Percentiles rank a stretch among this genome's conserved stretches.
Conservation (phyloP, 768 basidiomycete genomes). For the Rhodotorula babjevae region DNA sequence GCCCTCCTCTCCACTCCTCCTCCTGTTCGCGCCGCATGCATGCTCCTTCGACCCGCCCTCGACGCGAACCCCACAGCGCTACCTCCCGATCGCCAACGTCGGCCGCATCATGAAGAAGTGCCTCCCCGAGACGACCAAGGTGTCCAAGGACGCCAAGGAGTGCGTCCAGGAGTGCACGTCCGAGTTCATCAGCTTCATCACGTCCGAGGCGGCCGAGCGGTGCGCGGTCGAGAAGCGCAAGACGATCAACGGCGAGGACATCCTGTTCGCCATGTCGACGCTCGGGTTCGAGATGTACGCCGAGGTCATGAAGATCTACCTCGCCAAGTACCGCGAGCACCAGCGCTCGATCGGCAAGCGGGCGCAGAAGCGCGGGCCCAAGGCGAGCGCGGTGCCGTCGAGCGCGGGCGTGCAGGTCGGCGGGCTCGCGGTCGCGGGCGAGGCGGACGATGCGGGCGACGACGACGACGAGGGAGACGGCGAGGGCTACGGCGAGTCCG, state of each 20-base stretch:
- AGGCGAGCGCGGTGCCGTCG: constrained; percentile 10
- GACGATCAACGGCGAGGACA: constrained; percentile 96
- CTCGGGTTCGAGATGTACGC: constrained; percentile 91
- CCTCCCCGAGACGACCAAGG: constrained; percentile 84
- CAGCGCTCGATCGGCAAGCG: constrained; percentile 36
- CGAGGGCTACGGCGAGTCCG: background rate
- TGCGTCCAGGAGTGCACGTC: constrained; percentile 97
- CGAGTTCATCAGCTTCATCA: constrained; percentile 97
- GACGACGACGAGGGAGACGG: background rate
- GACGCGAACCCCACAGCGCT: constrained; percentile 18
- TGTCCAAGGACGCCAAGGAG: constrained; percentile 96
- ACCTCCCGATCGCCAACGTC: constrained; percentile 79
- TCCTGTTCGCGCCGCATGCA: background rate
- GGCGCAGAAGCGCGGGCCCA: constrained; percentile 20
- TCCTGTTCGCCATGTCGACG: constrained; percentile 84
- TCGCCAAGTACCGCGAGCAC: constrained; percentile 58
- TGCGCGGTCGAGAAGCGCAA: constrained; percentile 92
- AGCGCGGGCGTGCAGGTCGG: background rate
- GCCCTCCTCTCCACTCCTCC: background rate
- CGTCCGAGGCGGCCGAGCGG: constrained; percentile 91
- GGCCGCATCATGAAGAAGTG: constrained; percentile 92
- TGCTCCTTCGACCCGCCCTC: background rate
- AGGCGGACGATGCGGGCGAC: background rate
- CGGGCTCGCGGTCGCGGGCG: background rate
- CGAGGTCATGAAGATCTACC: constrained; percentile 83